These are phyloP conservation scores for Chlorella ohadii DNA, from an alignment of 139 green algal species.

Conservation along the genomic window DNA sequence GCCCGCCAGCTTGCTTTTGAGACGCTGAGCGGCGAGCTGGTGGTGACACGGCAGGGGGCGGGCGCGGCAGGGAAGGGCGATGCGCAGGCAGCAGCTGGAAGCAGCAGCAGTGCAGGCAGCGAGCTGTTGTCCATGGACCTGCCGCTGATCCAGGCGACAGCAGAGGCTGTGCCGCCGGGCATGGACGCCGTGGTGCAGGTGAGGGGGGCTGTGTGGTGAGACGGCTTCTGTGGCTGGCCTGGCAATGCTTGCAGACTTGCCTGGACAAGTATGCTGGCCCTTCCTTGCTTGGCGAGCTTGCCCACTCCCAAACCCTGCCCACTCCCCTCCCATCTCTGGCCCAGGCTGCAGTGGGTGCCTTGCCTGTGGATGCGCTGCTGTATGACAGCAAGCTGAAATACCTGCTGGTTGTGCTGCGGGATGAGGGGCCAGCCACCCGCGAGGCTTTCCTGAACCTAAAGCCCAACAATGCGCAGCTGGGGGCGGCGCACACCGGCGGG, in stretches of 20 bases:
- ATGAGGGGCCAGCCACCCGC: background rate
- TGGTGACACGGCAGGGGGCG: constrained; percentile 3
- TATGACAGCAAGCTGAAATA: constrained; percentile 30
- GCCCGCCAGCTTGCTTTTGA: constrained; percentile 30
- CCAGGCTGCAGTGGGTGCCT: background rate
- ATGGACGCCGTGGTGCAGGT: constrained; percentile 30
- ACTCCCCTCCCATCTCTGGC: background rate
- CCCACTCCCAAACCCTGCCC: background rate
- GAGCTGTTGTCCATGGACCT: constrained; percentile 42
- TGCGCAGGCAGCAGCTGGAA: background rate
- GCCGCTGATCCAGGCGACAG: constrained; percentile 8
- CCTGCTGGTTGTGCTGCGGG: constrained; percentile 36
- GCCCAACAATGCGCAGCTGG: constrained; percentile 41
- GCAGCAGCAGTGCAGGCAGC: background rate
- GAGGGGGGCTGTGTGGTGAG: background rate
- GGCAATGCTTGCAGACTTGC: background rate
- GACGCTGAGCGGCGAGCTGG: constrained; percentile 43
- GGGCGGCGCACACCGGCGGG: background rate
- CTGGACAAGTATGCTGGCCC: background rate
- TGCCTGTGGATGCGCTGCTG: constrained; percentile 26
- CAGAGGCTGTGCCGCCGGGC: constrained; percentile 1
- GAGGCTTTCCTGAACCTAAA: constrained; percentile 50
- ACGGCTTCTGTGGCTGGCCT: background rate
- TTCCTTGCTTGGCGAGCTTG: no score
- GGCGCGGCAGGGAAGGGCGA: background rate